These are phyloP conservation scores for Iris macrosiphon DNA, from an alignment of 106 monocot species.

Conservation along the genomic window DNA sequence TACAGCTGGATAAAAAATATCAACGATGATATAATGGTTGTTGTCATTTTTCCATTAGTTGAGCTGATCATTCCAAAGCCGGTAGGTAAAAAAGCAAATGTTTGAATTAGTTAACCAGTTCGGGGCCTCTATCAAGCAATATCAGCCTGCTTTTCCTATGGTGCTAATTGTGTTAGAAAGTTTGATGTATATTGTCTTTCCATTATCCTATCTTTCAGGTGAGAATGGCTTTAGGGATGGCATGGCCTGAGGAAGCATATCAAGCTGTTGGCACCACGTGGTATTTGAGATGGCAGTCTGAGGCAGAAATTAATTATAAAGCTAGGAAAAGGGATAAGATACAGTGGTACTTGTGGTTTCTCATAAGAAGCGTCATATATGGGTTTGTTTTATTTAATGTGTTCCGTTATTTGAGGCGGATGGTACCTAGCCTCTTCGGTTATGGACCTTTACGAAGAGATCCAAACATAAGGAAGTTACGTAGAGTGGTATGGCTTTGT, in stretches of 20 bases:
- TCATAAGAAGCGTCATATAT: conserved; percentile 51
- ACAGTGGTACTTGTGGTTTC: conserved; percentile 64
- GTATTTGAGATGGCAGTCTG: conserved; percentile 86
- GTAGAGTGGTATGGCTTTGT: conserved; percentile 50
- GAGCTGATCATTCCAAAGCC: conserved; percentile 68
- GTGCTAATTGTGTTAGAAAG: not conserved
- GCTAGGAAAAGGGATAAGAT: conserved; percentile 41
- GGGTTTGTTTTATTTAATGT: conserved; percentile 59
- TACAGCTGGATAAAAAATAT: conserved; percentile 56
- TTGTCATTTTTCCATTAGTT: conserved; percentile 50
- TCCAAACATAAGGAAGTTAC: conserved; percentile 67
- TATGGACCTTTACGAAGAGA: conserved; percentile 71
- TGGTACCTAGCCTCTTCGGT: conserved; percentile 50
- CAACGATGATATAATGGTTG: conserved; percentile 63
- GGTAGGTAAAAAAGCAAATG: conserved; percentile 22
- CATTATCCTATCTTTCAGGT: conserved; percentile 27
- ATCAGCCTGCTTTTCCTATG: too few species aligned
- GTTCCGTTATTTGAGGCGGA: conserved; percentile 37
- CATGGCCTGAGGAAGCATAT: conserved; percentile 84
- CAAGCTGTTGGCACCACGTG: conserved; percentile 78
- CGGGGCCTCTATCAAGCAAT: too few species aligned
- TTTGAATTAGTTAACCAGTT: not conserved
- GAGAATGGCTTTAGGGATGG: conserved; percentile 75
- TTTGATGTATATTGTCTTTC: not conserved
- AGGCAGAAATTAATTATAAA: conserved; percentile 62